Evolutionary conservation across 2,329 filamentous ascomycete species (phyloP).

Genomic region (Apiospora malaysiana): DNA sequence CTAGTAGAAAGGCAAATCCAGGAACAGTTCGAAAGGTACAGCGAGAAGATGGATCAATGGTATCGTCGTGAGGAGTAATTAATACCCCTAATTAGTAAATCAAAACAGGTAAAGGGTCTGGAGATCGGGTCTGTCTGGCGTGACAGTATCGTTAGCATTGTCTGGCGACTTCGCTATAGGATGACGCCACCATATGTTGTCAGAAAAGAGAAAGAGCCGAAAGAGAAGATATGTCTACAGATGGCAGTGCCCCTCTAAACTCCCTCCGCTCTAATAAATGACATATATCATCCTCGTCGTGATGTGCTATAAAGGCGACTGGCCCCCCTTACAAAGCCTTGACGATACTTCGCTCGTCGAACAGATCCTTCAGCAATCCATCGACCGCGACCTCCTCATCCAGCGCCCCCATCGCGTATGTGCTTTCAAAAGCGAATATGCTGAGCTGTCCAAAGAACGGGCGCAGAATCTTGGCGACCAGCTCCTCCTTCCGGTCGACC

Average conservation of each 20-base stretch:
- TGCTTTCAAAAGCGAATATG: slow-evolving; percentile 91
- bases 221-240: neutral
- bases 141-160: slow-evolving; percentile 6
- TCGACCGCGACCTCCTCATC: slow-evolving; percentile 70
- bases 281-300: neutral
- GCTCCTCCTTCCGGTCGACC: slow-evolving; percentile 67
- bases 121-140: neutral
- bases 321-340: slow-evolving; percentile 54
- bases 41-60: slow-evolving; percentile 9
- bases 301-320: neutral
- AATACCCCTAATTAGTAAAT: neutral
- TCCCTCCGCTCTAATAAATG: neutral
- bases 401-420: slow-evolving; percentile 79
- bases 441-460: slow-evolving; percentile 93
- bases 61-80: neutral
- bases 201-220: neutral
- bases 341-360: slow-evolving; percentile 76
- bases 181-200: neutral
- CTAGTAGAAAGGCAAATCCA: neutral
- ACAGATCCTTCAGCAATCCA: slow-evolving; percentile 74
- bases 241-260: neutral
- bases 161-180: neutral
- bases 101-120: too few relatives aligned
- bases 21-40: neutral
- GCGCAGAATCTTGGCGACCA: slow-evolving; percentile 78